Conservation (phyloP, 768 basidiomycete species). For the Collybiopsis confluens region DNA sequence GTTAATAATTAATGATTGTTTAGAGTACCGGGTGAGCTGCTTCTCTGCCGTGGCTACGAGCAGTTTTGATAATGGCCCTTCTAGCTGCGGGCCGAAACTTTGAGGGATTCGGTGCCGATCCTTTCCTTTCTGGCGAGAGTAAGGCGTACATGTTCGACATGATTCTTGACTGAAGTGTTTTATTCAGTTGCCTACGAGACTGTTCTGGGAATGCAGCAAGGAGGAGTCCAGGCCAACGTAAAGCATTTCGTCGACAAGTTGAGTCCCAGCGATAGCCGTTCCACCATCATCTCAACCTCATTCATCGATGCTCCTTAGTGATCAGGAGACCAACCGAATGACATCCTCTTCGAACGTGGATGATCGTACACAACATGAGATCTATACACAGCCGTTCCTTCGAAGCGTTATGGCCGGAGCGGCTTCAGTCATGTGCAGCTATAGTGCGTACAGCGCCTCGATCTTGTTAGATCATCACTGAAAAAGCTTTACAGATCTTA, state of each 20-base stretch:
- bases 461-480: too few relatives aligned
- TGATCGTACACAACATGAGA: constrained; percentile 75
- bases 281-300: not conserved
- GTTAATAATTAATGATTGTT: too few relatives aligned
- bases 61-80: too few relatives aligned
- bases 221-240: constrained; percentile 81
- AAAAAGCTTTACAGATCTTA: constrained; percentile 36
- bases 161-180: not conserved
- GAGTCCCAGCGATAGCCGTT: constrained; percentile 16
- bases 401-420: constrained; percentile 73
- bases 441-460: constrained; percentile 4
- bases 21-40: too few relatives aligned
- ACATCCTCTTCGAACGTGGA: constrained; percentile 64
- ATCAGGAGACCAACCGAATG: constrained; percentile 63
- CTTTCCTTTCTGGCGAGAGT: constrained; percentile 73
- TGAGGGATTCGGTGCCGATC: constrained; percentile 95
- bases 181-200: constrained; percentile 61
- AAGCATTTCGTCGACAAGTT: constrained; percentile 82
- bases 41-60: too few relatives aligned
- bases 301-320: too few relatives aligned
- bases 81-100: constrained; percentile 84
- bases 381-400: constrained; percentile 68
- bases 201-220: constrained; percentile 73
- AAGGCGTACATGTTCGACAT: not conserved
- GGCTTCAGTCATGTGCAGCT: constrained; percentile 65